These are phyloP conservation scores for Debaryomyces prosopidis DNA, from an alignment of 805 yeast species.

Conservation along the genomic window DNA sequence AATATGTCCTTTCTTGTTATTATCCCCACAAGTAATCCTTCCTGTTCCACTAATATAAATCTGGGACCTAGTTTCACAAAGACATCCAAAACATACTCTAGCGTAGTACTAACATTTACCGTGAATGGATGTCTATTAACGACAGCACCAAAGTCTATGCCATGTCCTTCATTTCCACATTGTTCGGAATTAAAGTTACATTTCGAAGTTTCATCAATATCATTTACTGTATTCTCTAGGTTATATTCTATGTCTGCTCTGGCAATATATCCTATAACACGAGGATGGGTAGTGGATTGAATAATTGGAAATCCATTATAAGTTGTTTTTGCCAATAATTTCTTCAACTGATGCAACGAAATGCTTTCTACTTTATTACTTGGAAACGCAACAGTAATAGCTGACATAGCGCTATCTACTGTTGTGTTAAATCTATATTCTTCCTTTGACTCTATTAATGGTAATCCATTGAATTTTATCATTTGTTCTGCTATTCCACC, in stretches of 20 bases:
- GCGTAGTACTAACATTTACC: slow-evolving; percentile 50
- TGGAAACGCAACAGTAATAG: slow-evolving; percentile 37
- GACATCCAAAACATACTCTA: slow-evolving; percentile 63
- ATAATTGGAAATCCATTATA: slow-evolving; percentile 59
- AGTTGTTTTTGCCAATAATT: slow-evolving; percentile 29
- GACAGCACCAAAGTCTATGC: slow-evolving; percentile 18
- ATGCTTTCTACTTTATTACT: slow-evolving; percentile 25
- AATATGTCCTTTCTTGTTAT: slow-evolving; percentile 83
- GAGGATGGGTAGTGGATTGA: slow-evolving; percentile 33
- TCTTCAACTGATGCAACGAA: slow-evolving; percentile 31
- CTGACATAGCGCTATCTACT: slow-evolving; percentile 63
- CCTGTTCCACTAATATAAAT: slow-evolving; percentile 58
- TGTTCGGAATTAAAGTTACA: slow-evolving; percentile 11
- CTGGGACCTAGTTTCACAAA: slow-evolving; percentile 83
- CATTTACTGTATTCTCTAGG: slow-evolving; percentile 19
- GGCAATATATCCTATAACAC: slow-evolving; percentile 47
- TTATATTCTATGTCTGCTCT: slow-evolving; percentile 40
- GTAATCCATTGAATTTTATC: slow-evolving; percentile 85
- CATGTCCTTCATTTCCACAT: slow-evolving; percentile 5
- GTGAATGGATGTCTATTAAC: slow-evolving; percentile 63
- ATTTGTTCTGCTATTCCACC: slow-evolving; percentile 95
- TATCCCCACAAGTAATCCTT: slow-evolving; percentile 68
- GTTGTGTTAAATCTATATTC: slow-evolving; percentile 52
- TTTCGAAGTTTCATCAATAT: slow-evolving; percentile 7
- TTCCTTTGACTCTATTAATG: slow-evolving; percentile 73